Evolutionary conservation across 2,329 filamentous ascomycete species (phyloP).

Genomic region (Sarocladium kiliense): DNA sequence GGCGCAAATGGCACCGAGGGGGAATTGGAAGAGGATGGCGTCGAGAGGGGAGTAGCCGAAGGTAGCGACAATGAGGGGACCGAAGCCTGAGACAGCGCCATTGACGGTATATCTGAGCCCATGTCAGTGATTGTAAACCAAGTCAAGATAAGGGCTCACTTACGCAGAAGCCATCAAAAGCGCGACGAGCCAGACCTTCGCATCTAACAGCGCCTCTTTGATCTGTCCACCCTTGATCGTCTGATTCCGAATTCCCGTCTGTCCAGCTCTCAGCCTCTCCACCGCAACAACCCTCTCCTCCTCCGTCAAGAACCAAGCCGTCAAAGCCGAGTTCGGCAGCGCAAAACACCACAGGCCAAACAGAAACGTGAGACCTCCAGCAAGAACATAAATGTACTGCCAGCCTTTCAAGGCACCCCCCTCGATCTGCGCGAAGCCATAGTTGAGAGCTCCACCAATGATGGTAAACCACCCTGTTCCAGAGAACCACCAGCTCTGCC

Average conservation of each 20-base stretch:
- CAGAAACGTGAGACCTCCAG: constrained; percentile 41
- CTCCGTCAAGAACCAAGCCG: constrained; percentile 49
- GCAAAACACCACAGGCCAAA: constrained; percentile 47
- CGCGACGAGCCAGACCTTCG: constrained; percentile 45
- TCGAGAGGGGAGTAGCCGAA: constrained; percentile 46
- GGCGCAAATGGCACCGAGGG: constrained; percentile 49
- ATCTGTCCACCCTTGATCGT: constrained; percentile 42
- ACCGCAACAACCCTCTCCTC: constrained; percentile 47
- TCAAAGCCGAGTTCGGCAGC: constrained; percentile 48
- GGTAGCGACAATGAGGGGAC: constrained; percentile 48
- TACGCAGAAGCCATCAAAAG: constrained; percentile 48
- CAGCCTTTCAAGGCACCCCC: constrained; percentile 38
- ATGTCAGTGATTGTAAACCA: constrained; percentile 12
- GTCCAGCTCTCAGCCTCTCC: constrained; percentile 41
- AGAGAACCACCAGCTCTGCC: constrained; percentile 48
- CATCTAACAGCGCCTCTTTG: constrained; percentile 37
- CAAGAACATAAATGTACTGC: constrained; percentile 50
- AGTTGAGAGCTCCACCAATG: constrained; percentile 43
- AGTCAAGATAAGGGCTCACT: constrained; percentile 13
- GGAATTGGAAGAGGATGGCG: constrained; percentile 55
- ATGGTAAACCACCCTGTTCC: constrained; percentile 36
- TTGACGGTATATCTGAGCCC: constrained; percentile 42
- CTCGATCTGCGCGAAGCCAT: constrained; percentile 44
- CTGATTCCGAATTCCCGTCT: constrained; percentile 43
- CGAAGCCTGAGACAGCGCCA: constrained; percentile 50